Evolutionary conservation across 371 early-diverging fungal genomes (phyloP), one percentile per base, ranked within the genome.

Genomic region (Basidiobolus meristosporus): DNA sequence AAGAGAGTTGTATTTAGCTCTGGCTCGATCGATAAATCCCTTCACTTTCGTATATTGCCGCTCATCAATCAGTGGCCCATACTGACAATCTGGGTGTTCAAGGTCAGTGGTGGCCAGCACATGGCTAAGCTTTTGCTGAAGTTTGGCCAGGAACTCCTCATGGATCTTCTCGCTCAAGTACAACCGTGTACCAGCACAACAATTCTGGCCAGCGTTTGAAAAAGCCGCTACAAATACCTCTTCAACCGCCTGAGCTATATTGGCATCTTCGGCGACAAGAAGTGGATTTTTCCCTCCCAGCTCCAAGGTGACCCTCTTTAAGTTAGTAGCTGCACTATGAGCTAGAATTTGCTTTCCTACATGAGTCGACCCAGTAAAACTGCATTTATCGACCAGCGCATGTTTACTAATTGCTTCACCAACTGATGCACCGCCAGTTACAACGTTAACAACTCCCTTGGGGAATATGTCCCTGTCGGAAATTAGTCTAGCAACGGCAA

Each of bases 261-360:
- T 79, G 2, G 82, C 86, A 51, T 85, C 88, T 4, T 68, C 73
- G 56, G 76, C 81, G 11, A 91, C 79, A 36, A 90, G 81, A 42
- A 77, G 67, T 0, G 90, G 81, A 18, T 73, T 74, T 63, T 92
- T 92, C 39, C 93, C 93, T 37, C 92, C 92, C 18, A 91, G 72
- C 54, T 91, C 92, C 17, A 91, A 70, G 21, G 79, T 68, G 18
- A 82, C 65, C 14, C 68, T 56, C 53, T 85, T 84, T 35, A 87
- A 65, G 30, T 72, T 80, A 32, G 65, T 63, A 14, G 51, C 52
- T 3, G 83, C 73, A 26, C 82, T 66, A 3, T 66, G 55, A 26
- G 63, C 63, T 57, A 78, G 63, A 38, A 89, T 66, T 40, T 65
- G 65, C 41, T 80, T 73, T 33, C 88, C 83, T 18, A 66, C 69